Conservation (phyloP, 441 rosid species). For the Rhodomyrtus psidioides region DNA sequence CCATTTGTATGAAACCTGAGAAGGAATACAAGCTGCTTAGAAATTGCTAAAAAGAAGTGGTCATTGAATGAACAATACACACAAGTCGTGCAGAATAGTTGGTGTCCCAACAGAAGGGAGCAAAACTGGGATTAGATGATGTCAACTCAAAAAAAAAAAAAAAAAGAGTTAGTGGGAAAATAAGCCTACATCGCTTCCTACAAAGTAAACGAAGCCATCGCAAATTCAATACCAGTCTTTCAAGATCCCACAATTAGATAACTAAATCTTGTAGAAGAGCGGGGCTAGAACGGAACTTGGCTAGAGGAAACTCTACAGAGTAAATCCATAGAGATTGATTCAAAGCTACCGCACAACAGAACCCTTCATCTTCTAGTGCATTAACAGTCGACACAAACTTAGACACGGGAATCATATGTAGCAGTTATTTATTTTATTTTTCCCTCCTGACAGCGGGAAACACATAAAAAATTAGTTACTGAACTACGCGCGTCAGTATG, state of each 20-base stretch:
- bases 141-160: not conserved
- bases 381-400: not conserved
- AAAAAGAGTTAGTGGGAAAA: not conserved
- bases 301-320: not conserved
- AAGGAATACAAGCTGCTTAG: not conserved
- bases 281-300: not conserved
- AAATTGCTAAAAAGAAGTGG: not conserved
- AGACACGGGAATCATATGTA: not conserved
- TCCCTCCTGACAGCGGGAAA: too few relatives aligned
- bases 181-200: not conserved
- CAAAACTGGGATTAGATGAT: not conserved
- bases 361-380: not conserved
- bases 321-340: not conserved
- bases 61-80: not conserved
- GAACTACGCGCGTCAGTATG: too few relatives aligned
- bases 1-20: conserved; percentile 95
- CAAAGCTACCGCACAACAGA: not conserved
- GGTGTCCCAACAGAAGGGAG: not conserved
- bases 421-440: too few relatives aligned
- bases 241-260: not conserved
- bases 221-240: not conserved
- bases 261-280: not conserved
- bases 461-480: too few relatives aligned
- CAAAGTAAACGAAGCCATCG: not conserved
- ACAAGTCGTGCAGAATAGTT: not conserved